Evolutionary conservation across 768 basidiomycete genomes (phyloP), one percentile per base, ranked within the genome.

Genomic region (Trametes gibbosa): DNA sequence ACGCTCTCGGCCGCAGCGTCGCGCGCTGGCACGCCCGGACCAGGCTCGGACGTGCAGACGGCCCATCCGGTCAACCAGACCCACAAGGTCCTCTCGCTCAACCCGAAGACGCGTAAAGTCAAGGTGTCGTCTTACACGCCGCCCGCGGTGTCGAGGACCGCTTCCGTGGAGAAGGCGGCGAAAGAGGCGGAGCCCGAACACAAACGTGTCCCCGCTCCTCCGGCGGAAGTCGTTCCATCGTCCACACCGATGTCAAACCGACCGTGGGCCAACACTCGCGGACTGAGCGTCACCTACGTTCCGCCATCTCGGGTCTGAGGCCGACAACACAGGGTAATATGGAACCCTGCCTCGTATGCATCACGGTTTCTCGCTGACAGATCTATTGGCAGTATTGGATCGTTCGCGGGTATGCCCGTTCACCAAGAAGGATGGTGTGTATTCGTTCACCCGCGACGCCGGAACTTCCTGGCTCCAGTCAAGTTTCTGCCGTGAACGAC

Each of bases 11-110:
- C 66, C 8, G 29, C 65, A 1, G 35, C 62, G 4, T 53, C 49
- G 24, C 61, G 61, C 21, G 43, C 58, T n/a, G 25, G 52, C 42
- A 53, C 52, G 48, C 39, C 50, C 14, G 50, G 49, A 3, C 61
- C 62, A 35, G 25, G 35, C 37, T 32, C 65, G 57, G 42, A 19
- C 63, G 35, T 58, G 63, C 40, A 47, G 29, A 10, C 29, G 69
- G 2, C 62, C n/a, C 59, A 63, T n/a, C 70, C 76, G 0, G 65
- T 64, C 12, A 69, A 76, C 16, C 73, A 79, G 48, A 76, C 79
- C 0, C 84, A 83, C 60, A 85, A 81, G 66, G 83, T 87, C 10
- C 63, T 89, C 23, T 86, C 87, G 9, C 64, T 89, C 35, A 80
- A 80, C 55, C 72, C 76, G 10, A 78, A 78, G 57, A 81, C 77